phyloP scores from a whole-genome alignment of 1,284 basidiomycete genomes.

The Erythrobasidium hasegawianum region DNA sequence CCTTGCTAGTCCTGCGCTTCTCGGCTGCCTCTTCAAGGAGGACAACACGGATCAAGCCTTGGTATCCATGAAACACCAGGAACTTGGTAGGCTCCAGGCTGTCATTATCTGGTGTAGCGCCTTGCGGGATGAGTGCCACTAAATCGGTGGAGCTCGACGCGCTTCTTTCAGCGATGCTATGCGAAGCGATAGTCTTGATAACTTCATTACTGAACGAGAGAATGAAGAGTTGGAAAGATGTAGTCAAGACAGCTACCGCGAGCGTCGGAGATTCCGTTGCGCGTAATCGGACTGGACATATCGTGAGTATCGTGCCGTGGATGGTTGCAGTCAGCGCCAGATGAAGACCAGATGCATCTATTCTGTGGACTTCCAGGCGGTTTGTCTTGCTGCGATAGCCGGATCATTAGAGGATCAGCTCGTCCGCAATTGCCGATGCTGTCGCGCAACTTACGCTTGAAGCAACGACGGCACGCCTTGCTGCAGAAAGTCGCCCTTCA shows the following conservation, averaged over 20 bases:
- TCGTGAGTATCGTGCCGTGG: constrained; percentile 35
- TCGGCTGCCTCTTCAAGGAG: constrained; percentile 31
- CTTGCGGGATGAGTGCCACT: constrained; percentile 36
- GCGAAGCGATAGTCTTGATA: constrained; percentile 13
- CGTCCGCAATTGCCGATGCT: background rate
- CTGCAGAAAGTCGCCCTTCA: constrained; percentile 35
- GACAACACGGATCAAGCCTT: constrained; percentile 42
- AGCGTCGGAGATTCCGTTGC: constrained; percentile 6
- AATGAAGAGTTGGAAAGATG: constrained; percentile 39
- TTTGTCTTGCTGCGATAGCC: constrained; percentile 38
- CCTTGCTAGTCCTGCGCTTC: background rate
- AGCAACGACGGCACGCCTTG: constrained; percentile 29
- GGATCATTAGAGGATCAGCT: background rate
- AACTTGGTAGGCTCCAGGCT: constrained; percentile 19
- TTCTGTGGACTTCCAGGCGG: constrained; percentile 36
- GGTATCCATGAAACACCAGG: constrained; percentile 42
- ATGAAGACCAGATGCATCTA: constrained; percentile 9
- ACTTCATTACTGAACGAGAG: constrained; percentile 29
- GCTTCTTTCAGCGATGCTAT: constrained; percentile 12
- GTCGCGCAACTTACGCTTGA: constrained; percentile 36
- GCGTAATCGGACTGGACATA: constrained; percentile 37
- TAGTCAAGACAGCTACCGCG: constrained; percentile 41
- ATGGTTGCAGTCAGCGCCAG: constrained; percentile 35
- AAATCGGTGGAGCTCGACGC: constrained; percentile 36
- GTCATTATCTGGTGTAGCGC: constrained; percentile 31